phyloP scores from a whole-genome alignment of 345 rosid species.

The Populus deltoides region DNA sequence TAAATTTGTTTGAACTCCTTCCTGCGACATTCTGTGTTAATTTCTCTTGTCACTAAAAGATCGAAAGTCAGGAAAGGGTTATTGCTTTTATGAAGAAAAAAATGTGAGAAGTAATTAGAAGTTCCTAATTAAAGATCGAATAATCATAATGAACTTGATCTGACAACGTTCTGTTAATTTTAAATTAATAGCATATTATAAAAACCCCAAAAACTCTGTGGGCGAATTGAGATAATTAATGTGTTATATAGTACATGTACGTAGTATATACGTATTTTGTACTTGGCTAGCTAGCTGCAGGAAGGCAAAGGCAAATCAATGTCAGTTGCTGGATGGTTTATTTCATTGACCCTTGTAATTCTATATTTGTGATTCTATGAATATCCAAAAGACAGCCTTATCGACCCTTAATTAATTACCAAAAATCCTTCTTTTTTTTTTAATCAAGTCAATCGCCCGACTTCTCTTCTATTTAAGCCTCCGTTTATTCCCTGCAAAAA shows the following conservation, averaged over 20 bases:
- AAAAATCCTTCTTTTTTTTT: not conserved
- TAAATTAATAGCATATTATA: no score
- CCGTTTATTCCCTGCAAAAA: not conserved
- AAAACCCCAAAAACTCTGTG: not conserved
- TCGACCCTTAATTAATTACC: not conserved
- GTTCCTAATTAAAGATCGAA: no score
- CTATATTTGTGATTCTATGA: not conserved
- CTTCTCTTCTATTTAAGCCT: conserved; percentile 2
- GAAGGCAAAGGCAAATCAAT: not conserved
- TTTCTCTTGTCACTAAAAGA: no score
- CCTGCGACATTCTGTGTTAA: no score
- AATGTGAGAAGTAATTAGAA: no score
- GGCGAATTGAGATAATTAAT: not conserved
- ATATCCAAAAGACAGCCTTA: not conserved
- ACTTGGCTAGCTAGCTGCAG: not conserved
- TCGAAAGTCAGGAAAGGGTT: no score
- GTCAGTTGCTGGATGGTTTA: not conserved
- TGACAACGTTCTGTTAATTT: not conserved
- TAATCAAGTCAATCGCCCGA: not conserved
- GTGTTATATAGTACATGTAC: not conserved
- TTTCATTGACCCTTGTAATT: conserved; percentile 5
- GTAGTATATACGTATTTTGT: not conserved
- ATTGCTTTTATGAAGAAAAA: no score
- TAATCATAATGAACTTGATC: not conserved
- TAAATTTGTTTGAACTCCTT: no score